These are phyloP conservation scores for Candida dubliniensis DNA, from an alignment of 1,139 yeast genomes.

Conservation along the genomic window DNA sequence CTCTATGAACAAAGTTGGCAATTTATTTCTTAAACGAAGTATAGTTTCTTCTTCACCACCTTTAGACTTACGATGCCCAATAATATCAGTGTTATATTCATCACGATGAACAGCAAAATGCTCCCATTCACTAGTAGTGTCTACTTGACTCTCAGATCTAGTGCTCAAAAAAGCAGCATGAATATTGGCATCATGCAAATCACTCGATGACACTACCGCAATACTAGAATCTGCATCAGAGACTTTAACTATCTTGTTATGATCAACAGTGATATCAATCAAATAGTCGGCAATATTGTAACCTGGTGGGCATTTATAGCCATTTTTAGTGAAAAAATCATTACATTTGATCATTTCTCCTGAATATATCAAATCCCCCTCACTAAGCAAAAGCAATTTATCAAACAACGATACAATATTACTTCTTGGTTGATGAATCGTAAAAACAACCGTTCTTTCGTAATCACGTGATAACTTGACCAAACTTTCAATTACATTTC, in stretches of 20 bases:
- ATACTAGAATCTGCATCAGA: slow-evolving; percentile 22
- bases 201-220: slow-evolving; percentile 19
- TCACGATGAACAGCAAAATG: slow-evolving; percentile 86
- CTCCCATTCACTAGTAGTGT: slow-evolving; percentile 83
- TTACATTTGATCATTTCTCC: slow-evolving; percentile 75
- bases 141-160: slow-evolving; percentile 39
- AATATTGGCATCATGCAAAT: slow-evolving; percentile 29
- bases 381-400: slow-evolving; percentile 73
- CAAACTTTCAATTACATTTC: slow-evolving; percentile 82
- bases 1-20: slow-evolving; percentile 45
- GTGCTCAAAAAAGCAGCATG: slow-evolving; percentile 38
- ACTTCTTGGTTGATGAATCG: slow-evolving; percentile 98
- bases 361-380: slow-evolving; percentile 83
- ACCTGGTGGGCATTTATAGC: slow-evolving; percentile 83
- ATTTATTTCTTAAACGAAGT: slow-evolving; percentile 33
- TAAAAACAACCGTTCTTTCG: slow-evolving; percentile 83
- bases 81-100: slow-evolving; percentile 41
- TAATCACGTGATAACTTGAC: slow-evolving; percentile 78
- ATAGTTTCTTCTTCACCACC: slow-evolving; percentile 30
- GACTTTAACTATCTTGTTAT: slow-evolving; percentile 32
- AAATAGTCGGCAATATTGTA: slow-evolving; percentile 92
- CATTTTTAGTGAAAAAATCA: slow-evolving; percentile 72
- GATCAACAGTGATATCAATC: slow-evolving; percentile 83
- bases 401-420: slow-evolving; percentile 91
- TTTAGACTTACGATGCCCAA: slow-evolving; percentile 17